phyloP scores from a whole-genome alignment of 148 eudicot genomes.

The Vaccinium darrowii region DNA sequence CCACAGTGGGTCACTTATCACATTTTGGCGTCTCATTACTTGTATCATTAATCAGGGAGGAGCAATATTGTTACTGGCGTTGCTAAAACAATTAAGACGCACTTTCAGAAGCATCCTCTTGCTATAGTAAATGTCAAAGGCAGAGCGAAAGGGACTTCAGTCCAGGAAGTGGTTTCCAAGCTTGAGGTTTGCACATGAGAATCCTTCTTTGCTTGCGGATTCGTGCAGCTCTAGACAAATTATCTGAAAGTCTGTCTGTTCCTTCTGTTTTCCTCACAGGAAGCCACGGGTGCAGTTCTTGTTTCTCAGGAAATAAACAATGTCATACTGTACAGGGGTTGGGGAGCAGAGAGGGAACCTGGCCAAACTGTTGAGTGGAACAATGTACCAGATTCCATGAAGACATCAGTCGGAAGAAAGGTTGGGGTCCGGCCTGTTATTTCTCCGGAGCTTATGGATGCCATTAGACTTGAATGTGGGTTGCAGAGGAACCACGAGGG shows the following conservation, averaged over 20 bases:
- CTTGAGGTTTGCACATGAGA: slow-evolving; percentile 62
- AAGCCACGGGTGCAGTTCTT: slow-evolving; percentile 78
- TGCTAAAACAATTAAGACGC: slow-evolving; percentile 73
- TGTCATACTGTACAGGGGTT: slow-evolving; percentile 82
- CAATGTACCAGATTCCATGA: background rate
- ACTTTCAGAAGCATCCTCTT: slow-evolving; percentile 80
- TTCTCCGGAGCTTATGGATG: slow-evolving; percentile 79
- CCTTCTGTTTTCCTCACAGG: slow-evolving; percentile 43
- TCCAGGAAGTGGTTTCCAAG: slow-evolving; percentile 69
- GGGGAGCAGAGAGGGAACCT: slow-evolving; percentile 61
- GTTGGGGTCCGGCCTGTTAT: slow-evolving; percentile 25
- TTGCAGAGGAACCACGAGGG: slow-evolving; percentile 33
- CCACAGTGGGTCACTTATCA: background rate
- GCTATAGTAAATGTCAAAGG: slow-evolving; percentile 92
- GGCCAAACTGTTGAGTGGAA: slow-evolving; percentile 20
- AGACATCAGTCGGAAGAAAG: slow-evolving; percentile 16
- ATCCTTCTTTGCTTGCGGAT: slow-evolving; percentile 3
- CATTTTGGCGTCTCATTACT: background rate
- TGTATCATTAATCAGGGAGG: slow-evolving; percentile 43
- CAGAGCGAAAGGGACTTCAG: slow-evolving; percentile 91
- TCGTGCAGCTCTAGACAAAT: slow-evolving; percentile 12
- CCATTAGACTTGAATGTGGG: slow-evolving; percentile 89
- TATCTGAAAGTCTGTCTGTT: slow-evolving; percentile 4
- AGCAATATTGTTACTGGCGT: slow-evolving; percentile 76
- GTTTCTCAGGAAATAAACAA: slow-evolving; percentile 92